These are phyloP conservation scores for Lentinula guzmanii DNA, from an alignment of 768 basidiomycete genomes.

Conservation along the genomic window DNA sequence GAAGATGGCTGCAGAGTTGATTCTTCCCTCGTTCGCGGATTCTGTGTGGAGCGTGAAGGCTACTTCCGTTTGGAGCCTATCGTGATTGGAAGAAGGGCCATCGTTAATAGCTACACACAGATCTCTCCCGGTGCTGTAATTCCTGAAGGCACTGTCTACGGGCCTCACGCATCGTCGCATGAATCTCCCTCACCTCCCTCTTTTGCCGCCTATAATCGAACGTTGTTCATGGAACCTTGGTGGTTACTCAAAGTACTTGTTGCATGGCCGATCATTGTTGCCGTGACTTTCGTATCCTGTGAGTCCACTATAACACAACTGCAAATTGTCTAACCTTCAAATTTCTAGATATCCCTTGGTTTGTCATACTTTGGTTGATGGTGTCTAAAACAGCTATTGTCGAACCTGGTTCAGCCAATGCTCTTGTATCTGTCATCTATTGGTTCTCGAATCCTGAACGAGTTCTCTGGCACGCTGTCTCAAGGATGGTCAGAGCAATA, in stretches of 20 bases:
- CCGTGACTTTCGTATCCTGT: slow-evolving; percentile 29
- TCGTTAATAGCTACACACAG: slow-evolving; percentile 38
- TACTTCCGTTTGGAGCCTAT: slow-evolving; percentile 34
- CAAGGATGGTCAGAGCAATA: slow-evolving; percentile 31
- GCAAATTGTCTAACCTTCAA: neutral
- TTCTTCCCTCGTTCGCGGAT: slow-evolving; percentile 31
- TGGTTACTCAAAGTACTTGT: slow-evolving; percentile 27
- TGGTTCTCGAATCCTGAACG: slow-evolving; percentile 37
- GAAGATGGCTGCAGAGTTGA: slow-evolving; percentile 40
- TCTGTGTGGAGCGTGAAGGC: slow-evolving; percentile 40
- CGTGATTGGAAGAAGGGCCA: slow-evolving; percentile 29
- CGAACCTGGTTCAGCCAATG: slow-evolving; percentile 14
- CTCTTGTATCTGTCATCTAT: slow-evolving; percentile 33
- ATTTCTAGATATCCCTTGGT: slow-evolving; percentile 35
- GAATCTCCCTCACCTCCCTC: slow-evolving; percentile 29
- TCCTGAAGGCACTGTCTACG: slow-evolving; percentile 30
- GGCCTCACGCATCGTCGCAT: slow-evolving; percentile 40
- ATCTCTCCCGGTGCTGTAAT: slow-evolving; percentile 35
- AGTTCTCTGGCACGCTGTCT: slow-evolving; percentile 31
- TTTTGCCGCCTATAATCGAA: slow-evolving; percentile 35
- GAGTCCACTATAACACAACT: neutral
- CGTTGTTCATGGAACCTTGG: slow-evolving; percentile 24
- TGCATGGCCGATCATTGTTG: slow-evolving; percentile 32
- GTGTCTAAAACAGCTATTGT: slow-evolving; percentile 24
- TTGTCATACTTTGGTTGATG: slow-evolving; percentile 32